Evolutionary conservation across 2,329 filamentous ascomycete genomes (phyloP), one percentile per base, ranked within the genome.

Genomic region (Fusarium sp.): DNA sequence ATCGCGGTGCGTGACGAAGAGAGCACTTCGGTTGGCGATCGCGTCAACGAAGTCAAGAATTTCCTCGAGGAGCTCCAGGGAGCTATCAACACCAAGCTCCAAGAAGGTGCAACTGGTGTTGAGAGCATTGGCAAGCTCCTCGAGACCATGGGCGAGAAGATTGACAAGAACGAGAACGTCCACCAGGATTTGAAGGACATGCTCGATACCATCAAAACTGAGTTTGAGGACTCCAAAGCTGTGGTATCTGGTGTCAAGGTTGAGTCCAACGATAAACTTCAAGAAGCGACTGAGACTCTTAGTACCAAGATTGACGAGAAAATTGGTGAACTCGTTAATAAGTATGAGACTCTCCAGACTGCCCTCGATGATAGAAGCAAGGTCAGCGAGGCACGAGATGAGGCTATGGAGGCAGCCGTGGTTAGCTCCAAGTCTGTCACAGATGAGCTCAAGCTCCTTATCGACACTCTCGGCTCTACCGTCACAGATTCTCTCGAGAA

Each of bases 1-100:
- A 90, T 96, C 43, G 93, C 96, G 52, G 91, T 95, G 60, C 91
- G 93, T 25, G 93, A 95, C 74, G 87, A 90, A 42, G 95, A 97
- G 76, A 93, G 93, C 53, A 90, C 90, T 21, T 90, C 89, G 15
- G 87, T 97, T 23, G 86, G 91, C 15, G 90, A 95, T 62, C 90
- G 90, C 57, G 90, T 98, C 17, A 86, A 87, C 3, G 93, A 94
- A 71, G 89, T 97, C 74, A 95, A 93, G 80, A 80, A 82, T 1
- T 88, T 93, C 72, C 83, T 98, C 2, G 89, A 92, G 57, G 91
- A 93, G 51, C 88, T 97, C 71, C 92, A 93, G 61, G 88, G 89
- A 33, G 86, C 93, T 40, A 82, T 97, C 43, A 90, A 92, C 76
- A 85, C 85, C 47, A 95, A 92, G 75, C 86, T 98, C 4, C 89